A percentile compares a stretch with the other conserved stretches of the same genome.
phyloP scores from a whole-genome alignment of 129 eudicot genomes.

The Erigeron canadensis region DNA sequence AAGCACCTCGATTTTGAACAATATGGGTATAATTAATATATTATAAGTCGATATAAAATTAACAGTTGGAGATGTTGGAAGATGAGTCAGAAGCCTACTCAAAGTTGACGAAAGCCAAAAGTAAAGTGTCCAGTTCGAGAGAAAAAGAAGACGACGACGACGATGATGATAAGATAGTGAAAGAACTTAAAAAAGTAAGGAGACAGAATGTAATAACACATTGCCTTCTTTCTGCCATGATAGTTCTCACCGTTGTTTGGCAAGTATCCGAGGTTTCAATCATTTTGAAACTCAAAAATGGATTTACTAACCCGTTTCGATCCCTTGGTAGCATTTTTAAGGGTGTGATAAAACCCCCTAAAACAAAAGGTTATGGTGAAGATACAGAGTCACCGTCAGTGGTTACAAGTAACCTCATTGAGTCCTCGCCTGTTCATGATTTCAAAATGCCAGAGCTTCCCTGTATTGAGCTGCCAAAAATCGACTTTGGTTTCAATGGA shows the following conservation, averaged over 20 bases:
- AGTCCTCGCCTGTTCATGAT: conserved; percentile 34
- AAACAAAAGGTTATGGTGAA: neutral
- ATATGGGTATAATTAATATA: neutral
- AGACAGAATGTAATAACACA: conserved; percentile 74
- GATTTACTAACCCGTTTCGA: conserved; percentile 61
- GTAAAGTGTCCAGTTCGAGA: neutral
- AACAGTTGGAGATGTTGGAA: conserved; percentile 42
- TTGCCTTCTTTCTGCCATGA: conserved; percentile 64
- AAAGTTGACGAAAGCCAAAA: conserved; percentile 9
- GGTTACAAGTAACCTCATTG: conserved; percentile 5
- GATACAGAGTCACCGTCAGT: neutral
- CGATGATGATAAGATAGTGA: conserved; percentile 35
- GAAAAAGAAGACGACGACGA: neutral
- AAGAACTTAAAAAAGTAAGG: conserved; percentile 55
- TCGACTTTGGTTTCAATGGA: conserved; percentile 7
- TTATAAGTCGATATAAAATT: neutral
- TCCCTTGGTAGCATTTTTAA: conserved; percentile 42
- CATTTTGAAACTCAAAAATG: conserved; percentile 57
- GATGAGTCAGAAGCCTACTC: conserved; percentile 16
- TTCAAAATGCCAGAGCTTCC: conserved; percentile 49
- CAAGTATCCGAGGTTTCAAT: conserved; percentile 79
- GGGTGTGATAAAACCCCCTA: conserved; percentile 33
- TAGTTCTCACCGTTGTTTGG: conserved; percentile 66
- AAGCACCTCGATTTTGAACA: neutral
- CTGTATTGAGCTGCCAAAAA: conserved; percentile 37